Percentiles rank a stretch among this genome's conserved stretches.
phyloP scores from a whole-genome alignment of 2,329 filamentous ascomycete species.

The Nigrospora osmanthi region DNA sequence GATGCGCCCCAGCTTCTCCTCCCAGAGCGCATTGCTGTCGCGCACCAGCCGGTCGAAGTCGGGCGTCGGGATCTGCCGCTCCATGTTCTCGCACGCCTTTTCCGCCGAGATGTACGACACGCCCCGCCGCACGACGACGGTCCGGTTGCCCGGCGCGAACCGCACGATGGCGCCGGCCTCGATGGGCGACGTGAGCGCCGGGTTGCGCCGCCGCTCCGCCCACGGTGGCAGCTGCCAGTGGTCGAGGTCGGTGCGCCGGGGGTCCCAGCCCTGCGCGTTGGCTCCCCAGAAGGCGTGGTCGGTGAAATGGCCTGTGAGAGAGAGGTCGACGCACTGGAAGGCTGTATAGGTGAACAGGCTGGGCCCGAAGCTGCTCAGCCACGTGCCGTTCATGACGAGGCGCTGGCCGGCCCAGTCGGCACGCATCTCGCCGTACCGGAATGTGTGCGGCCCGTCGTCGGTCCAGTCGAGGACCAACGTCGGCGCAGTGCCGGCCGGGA shows the following conservation, averaged over 20 bases:
- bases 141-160: neutral
- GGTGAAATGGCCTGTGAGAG: neutral
- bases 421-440: neutral
- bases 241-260: neutral
- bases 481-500: neutral
- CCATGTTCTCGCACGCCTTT: neutral
- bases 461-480: constrained; percentile 1
- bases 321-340: neutral
- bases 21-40: neutral
- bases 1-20: neutral
- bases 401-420: neutral
- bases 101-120: neutral
- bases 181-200: neutral
- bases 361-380: neutral
- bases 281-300: neutral
- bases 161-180: neutral
- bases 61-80: neutral
- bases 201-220: neutral
- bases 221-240: neutral
- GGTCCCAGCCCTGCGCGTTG: neutral
- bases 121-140: neutral
- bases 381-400: neutral
- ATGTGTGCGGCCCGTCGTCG: neutral
- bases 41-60: neutral
- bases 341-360: neutral